Conservation (phyloP, 495 filamentous ascomycete genomes). For the Xeromyces bisporus region DNA sequence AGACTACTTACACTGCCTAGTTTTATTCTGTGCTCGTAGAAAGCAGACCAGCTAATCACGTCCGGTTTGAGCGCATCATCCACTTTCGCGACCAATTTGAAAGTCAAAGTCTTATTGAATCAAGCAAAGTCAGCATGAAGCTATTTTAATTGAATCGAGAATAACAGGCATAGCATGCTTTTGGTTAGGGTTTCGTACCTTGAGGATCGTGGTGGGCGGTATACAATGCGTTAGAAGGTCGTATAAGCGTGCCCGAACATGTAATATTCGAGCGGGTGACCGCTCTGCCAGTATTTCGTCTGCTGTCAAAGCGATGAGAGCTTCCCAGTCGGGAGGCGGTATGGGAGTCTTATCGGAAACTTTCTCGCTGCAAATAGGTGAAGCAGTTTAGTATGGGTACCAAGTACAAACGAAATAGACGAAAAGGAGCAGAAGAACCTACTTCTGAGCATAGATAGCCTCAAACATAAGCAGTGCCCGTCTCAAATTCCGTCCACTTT, state of each 20-base stretch:
- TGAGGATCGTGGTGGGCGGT: constrained; percentile 77
- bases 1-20: constrained; percentile 47
- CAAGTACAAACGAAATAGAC: not conserved
- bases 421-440: constrained; percentile 12
- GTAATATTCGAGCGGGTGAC: constrained; percentile 66
- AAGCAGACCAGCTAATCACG: constrained; percentile 88
- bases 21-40: constrained; percentile 88
- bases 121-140: not conserved
- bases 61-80: constrained; percentile 82
- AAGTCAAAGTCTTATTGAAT: constrained; percentile 57
- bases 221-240: constrained; percentile 95
- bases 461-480: constrained; percentile 89
- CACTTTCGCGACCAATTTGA: constrained; percentile 71
- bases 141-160: constrained; percentile 1
- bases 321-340: constrained; percentile 92
- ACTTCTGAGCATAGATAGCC: constrained; percentile 94
- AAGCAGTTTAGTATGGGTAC: not conserved
- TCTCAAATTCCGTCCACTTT: constrained; percentile 82
- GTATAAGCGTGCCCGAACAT: constrained; percentile 82
- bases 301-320: constrained; percentile 68
- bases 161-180: not conserved
- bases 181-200: constrained; percentile 29
- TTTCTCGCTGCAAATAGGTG: constrained; percentile 48
- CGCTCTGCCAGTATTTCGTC: constrained; percentile 85
- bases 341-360: constrained; percentile 75